Evolutionary conservation across 108 stramenopile species (phyloP).

Genomic region (Cyclotella cryptica): DNA sequence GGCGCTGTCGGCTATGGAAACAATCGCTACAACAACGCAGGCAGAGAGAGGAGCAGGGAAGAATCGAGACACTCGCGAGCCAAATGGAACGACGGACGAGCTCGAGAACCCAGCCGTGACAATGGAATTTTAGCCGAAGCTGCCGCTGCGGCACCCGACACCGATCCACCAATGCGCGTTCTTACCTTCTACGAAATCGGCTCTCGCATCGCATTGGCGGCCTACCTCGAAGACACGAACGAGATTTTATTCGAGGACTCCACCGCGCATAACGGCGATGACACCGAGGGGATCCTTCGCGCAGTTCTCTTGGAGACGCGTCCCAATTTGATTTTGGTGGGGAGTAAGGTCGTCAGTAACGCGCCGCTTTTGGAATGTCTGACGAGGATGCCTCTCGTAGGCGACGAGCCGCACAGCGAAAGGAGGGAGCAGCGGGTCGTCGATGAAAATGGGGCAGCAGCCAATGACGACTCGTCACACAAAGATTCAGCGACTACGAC

Average conservation of each 20-base stretch:
- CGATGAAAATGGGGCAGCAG: background rate
- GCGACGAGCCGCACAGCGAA: conserved; percentile 5
- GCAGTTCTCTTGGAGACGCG: conserved; percentile 55
- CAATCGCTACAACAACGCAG: background rate
- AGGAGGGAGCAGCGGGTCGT: background rate
- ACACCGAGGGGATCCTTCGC: conserved; percentile 62
- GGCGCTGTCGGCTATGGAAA: background rate
- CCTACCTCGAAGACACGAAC: conserved; percentile 78
- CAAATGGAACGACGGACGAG: too few relatives aligned
- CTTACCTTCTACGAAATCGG: conserved; percentile 74
- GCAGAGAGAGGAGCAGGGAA: too few relatives aligned
- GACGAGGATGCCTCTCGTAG: conserved; percentile 39
- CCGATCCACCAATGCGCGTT: conserved; percentile 62
- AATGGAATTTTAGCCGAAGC: background rate
- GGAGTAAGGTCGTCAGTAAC: conserved; percentile 57
- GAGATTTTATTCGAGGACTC: conserved; percentile 72
- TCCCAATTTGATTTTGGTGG: conserved; percentile 77
- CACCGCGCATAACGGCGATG: conserved; percentile 47
- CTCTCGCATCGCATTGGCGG: conserved; percentile 73
- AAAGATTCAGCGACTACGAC: background rate
- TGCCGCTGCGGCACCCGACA: conserved; percentile 33
- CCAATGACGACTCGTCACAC: conserved; percentile 5
- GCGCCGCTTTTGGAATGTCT: conserved; percentile 51
- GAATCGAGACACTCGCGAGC: too few relatives aligned
- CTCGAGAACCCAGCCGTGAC: background rate